Conservation (phyloP, 2,329 filamentous ascomycete genomes). For the Aureobasidium sp. region DNA sequence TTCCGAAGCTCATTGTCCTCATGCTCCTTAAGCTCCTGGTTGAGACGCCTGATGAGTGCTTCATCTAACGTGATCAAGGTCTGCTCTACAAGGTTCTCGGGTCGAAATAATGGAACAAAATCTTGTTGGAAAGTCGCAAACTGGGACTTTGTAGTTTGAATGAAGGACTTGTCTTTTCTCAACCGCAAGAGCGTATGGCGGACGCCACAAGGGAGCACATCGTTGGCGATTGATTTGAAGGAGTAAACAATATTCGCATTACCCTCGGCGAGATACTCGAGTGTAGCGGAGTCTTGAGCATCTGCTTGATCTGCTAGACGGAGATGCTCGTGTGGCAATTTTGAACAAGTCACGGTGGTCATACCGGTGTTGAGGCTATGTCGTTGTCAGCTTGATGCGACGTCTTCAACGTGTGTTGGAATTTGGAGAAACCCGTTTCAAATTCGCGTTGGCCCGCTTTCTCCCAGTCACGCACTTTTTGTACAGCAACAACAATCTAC, state of each 20-base stretch:
- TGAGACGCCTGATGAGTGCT: constrained; percentile 18
- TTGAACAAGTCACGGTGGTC: neutral
- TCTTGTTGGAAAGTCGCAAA: constrained; percentile 19
- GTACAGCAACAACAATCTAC: neutral
- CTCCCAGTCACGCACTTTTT: neutral
- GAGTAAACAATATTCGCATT: constrained; percentile 30
- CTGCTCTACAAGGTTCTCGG: constrained; percentile 24
- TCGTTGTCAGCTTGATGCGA: neutral
- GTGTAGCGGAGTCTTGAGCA: neutral
- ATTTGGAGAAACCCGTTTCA: neutral
- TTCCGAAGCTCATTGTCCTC: constrained; percentile 16
- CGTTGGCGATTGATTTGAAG: constrained; percentile 15
- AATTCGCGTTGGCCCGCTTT: neutral
- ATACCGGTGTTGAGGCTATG: neutral
- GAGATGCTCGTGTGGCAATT: neutral
- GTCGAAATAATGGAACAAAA: constrained; percentile 24
- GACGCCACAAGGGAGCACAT: constrained; percentile 14
- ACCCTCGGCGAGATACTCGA: constrained; percentile 30
- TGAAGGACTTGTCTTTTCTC: constrained; percentile 25
- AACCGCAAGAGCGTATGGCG: constrained; percentile 24
- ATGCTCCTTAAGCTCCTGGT: constrained; percentile 17
- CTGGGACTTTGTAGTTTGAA: constrained; percentile 22
- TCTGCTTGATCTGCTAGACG: neutral
- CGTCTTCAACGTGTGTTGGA: neutral
- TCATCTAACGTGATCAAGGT: constrained; percentile 21